A percentile compares a stretch with the other conserved stretches of the same genome.
These are phyloP conservation scores for Aethionema arabicum DNA, from an alignment of 345 rosid genomes.

Conservation along the genomic window DNA sequence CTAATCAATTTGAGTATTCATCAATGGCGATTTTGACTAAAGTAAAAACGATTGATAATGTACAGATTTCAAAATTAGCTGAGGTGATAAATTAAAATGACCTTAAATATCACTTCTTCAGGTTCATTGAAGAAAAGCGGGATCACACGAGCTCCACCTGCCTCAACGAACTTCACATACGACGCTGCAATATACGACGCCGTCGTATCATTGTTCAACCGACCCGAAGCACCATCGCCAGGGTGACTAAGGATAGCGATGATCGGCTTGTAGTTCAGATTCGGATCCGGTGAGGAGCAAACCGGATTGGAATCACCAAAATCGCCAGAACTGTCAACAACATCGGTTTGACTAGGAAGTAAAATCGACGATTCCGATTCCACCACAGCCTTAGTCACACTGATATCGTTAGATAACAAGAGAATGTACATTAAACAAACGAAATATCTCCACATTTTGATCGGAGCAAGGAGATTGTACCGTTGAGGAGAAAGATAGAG, in stretches of 20 bases:
- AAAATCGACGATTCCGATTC: slow-evolving; percentile 30
- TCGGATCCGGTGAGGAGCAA: slow-evolving; percentile 51
- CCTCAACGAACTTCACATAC: slow-evolving; percentile 84
- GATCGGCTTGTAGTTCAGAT: slow-evolving; percentile 72
- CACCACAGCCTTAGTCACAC: slow-evolving; percentile 7
- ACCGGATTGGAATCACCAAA: slow-evolving; percentile 22
- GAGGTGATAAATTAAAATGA: slow-evolving; percentile 8
- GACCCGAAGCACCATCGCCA: slow-evolving; percentile 87
- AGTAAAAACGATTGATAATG: background rate
- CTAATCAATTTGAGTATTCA: background rate
- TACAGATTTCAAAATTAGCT: background rate
- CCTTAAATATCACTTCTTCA: slow-evolving; percentile 60
- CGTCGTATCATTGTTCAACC: slow-evolving; percentile 54
- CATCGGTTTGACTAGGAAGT: slow-evolving; percentile 45
- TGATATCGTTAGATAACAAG: background rate
- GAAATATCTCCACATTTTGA: slow-evolving; percentile 24
- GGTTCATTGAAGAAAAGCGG: slow-evolving; percentile 83
- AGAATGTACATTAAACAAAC: slow-evolving; percentile 14
- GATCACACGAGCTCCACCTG: slow-evolving; percentile 88
- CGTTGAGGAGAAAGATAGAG: background rate
- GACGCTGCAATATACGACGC: slow-evolving; percentile 81
- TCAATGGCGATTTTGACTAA: background rate
- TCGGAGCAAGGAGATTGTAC: background rate
- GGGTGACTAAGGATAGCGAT: slow-evolving; percentile 83
- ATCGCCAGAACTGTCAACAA: slow-evolving; percentile 10